These are phyloP conservation scores for Saposhnikovia divaricata DNA, from an alignment of 129 eudicot species.

Conservation along the genomic window DNA sequence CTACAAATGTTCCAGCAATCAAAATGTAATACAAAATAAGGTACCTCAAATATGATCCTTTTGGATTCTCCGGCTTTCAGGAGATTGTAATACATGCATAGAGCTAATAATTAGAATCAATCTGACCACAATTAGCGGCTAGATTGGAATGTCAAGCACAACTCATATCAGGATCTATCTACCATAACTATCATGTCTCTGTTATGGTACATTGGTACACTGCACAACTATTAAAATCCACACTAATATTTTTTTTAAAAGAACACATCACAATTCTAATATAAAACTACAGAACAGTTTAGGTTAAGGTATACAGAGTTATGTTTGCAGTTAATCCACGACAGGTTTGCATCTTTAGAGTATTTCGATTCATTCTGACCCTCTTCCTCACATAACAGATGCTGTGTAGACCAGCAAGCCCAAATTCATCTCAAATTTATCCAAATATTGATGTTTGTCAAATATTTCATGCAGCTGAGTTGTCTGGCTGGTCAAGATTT, in stretches of 20 bases:
- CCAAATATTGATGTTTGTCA: background rate
- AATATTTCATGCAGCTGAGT: slow-evolving; percentile 8
- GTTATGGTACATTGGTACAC: background rate
- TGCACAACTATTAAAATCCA: background rate
- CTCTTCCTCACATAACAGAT: background rate
- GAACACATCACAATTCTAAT: background rate
- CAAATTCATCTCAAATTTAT: background rate
- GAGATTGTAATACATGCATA: background rate
- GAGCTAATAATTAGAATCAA: background rate
- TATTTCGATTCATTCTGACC: background rate
- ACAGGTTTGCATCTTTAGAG: background rate
- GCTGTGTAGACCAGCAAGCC: background rate
- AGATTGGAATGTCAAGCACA: background rate
- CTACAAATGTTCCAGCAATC: background rate
- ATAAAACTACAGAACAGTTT: background rate
- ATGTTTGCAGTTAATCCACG: background rate
- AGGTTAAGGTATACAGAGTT: slow-evolving; percentile 1
- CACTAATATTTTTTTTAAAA: background rate
- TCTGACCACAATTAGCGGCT: background rate
- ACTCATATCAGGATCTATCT: background rate
- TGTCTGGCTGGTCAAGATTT: slow-evolving; percentile 35
- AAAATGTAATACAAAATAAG: background rate
- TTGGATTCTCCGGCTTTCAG: background rate
- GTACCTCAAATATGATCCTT: background rate
- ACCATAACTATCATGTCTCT: background rate